A percentile compares a stretch with the other conserved stretches of the same genome.
These are phyloP conservation scores for Ilyonectria robusta DNA, from an alignment of 2,329 filamentous ascomycete species.

Conservation along the genomic window DNA sequence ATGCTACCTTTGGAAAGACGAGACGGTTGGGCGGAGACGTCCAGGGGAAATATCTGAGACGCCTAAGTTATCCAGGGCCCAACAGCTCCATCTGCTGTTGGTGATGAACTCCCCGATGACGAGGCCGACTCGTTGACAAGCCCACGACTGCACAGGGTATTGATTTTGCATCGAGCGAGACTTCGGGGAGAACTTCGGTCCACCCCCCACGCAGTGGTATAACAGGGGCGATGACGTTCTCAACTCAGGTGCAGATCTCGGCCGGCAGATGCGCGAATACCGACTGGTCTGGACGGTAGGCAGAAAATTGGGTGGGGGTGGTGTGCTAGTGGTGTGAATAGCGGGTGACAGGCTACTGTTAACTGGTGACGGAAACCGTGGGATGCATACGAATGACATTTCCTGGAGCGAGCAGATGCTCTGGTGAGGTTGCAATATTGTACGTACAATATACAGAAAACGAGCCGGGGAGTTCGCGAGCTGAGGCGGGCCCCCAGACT, in stretches of 20 bases:
- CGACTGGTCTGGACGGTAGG: conserved; percentile 9
- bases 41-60: conserved; percentile 12
- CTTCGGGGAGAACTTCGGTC: conserved; percentile 31
- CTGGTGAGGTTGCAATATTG: conserved; percentile 10
- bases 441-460: background rate
- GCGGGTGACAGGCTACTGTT: conserved; percentile 5
- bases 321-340: conserved; percentile 25
- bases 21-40: conserved; percentile 14
- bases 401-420: conserved; percentile 5
- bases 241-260: conserved; percentile 41
- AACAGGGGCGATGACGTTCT: conserved; percentile 43
- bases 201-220: conserved; percentile 31
- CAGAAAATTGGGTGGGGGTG: conserved; percentile 17
- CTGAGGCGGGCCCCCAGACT: conserved; percentile 8
- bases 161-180: conserved; percentile 30
- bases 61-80: conserved; percentile 5
- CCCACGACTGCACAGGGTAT: conserved; percentile 23
- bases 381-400: conserved; percentile 21
- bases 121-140: conserved; percentile 13
- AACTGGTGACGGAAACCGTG: conserved; percentile 20
- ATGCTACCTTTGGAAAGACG: conserved; percentile 16
- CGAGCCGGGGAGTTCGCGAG: conserved; percentile 27
- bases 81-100: conserved; percentile 5
- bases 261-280: conserved; percentile 39
- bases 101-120: conserved; percentile 27